Percentiles rank a stretch among this genome's conserved stretches.
These are phyloP conservation scores for Mrakia hoshinonis DNA, from an alignment of 768 basidiomycete genomes.

Conservation along the genomic window DNA sequence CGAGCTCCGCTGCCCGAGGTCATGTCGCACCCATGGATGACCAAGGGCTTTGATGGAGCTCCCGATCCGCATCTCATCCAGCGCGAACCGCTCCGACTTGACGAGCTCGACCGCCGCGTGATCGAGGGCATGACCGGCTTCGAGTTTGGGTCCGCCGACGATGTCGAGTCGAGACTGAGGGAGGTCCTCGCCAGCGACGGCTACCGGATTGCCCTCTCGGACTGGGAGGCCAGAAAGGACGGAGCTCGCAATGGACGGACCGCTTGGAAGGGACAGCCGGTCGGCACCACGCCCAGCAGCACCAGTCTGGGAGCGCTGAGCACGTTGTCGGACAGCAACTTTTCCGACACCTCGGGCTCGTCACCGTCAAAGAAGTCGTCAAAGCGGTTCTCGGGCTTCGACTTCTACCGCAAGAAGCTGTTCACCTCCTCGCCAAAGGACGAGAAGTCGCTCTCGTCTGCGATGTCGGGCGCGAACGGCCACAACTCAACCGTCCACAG, in stretches of 20 bases:
- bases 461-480: conserved; percentile 1
- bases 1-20: conserved; percentile 80
- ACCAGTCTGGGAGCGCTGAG: conserved; percentile 3
- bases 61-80: conserved; percentile 78
- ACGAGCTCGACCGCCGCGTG: conserved; percentile 79
- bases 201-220: conserved; percentile 62
- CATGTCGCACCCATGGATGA: conserved; percentile 83
- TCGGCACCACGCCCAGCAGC: conserved; percentile 7
- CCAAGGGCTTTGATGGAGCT: conserved; percentile 69
- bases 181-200: conserved; percentile 66
- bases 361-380: conserved; percentile 47
- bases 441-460: conserved; percentile 12
- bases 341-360: not conserved
- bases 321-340: conserved; percentile 2
- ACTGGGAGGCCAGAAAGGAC: conserved; percentile 58
- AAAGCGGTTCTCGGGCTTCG: conserved; percentile 87
- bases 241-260: not conserved
- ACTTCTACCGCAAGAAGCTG: conserved; percentile 84
- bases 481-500: conserved; percentile 16
- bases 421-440: conserved; percentile 48
- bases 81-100: conserved; percentile 77
- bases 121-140: conserved; percentile 90
- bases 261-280: conserved; percentile 7
- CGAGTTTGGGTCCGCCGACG: conserved; percentile 83
- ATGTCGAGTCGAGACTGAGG: conserved; percentile 66